phyloP scores from a whole-genome alignment of 1,284 basidiomycete species.

The Heterobasidion annosum region DNA sequence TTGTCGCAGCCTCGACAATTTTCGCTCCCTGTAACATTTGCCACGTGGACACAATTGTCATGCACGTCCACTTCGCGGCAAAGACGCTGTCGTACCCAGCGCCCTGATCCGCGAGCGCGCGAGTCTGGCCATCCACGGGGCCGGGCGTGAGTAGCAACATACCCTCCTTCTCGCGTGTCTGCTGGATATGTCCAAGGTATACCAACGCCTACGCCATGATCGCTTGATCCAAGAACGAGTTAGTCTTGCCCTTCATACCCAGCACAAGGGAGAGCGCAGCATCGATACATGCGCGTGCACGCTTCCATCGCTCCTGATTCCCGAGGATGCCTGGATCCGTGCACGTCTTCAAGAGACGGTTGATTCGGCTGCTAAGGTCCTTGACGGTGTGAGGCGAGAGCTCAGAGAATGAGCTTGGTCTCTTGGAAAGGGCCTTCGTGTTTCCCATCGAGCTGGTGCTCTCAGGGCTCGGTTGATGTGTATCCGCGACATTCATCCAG shows the following conservation, averaged over 20 bases:
- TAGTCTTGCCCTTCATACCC: slow-evolving; percentile 3
- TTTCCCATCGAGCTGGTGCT: not conserved
- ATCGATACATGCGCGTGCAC: slow-evolving; percentile 8
- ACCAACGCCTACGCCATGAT: slow-evolving; percentile 4
- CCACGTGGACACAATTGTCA: slow-evolving; percentile 6
- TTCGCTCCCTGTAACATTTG: slow-evolving; percentile 1
- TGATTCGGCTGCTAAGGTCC: slow-evolving; percentile 7
- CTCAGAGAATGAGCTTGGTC: not conserved
- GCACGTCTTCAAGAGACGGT: slow-evolving; percentile 8
- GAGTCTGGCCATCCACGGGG: not conserved
- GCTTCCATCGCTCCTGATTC: slow-evolving; percentile 2
- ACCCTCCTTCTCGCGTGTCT: not conserved
- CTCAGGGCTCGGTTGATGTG: not conserved
- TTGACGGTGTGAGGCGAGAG: not conserved
- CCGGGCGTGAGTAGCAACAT: not conserved
- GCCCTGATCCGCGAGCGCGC: not conserved
- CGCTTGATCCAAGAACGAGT: slow-evolving; percentile 6
- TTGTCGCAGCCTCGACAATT: slow-evolving; percentile 2
- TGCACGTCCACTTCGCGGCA: slow-evolving; percentile 6
- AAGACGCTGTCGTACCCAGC: slow-evolving; percentile 3
- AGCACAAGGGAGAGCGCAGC: slow-evolving; percentile 6
- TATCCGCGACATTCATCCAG: slow-evolving; percentile 4
- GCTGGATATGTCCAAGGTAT: slow-evolving; percentile 6
- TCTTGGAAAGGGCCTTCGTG: not conserved
- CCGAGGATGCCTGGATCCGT: slow-evolving; percentile 6